A percentile compares a stretch with the other conserved stretches of the same genome.
Conservation (phyloP, 2,329 filamentous ascomycete species). For the Alternaria triticina region DNA sequence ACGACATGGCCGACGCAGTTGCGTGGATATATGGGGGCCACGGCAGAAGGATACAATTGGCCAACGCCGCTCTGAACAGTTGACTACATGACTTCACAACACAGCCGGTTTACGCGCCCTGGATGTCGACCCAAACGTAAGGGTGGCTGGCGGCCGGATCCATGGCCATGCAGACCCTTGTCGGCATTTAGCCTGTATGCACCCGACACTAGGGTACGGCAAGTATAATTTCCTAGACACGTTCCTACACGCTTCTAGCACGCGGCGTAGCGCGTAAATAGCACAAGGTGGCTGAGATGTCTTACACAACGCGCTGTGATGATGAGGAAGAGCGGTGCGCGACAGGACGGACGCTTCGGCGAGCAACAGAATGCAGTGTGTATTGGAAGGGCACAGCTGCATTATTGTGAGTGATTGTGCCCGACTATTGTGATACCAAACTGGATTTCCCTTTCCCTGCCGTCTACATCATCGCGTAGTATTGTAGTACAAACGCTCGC, state of each 20-base stretch:
- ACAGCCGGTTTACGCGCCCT: slow-evolving; percentile 4
- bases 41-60: slow-evolving; percentile 39
- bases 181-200: neutral
- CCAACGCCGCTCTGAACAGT: slow-evolving; percentile 31
- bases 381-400: neutral
- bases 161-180: neutral
- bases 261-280: neutral
- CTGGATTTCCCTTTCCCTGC: neutral
- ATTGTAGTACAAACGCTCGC: neutral
- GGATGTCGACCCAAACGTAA: slow-evolving; percentile 7
- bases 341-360: neutral
- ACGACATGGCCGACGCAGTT: slow-evolving; percentile 45
- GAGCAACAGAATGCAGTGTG: neutral
- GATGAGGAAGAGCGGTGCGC: neutral
- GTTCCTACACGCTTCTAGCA: neutral
- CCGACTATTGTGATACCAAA: neutral
- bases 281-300: neutral
- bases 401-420: neutral
- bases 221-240: neutral
- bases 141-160: neutral
- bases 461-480: neutral
- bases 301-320: neutral
- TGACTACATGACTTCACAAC: slow-evolving; percentile 19
- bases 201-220: neutral
- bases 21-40: slow-evolving; percentile 47